These are phyloP conservation scores for Penicillium pulvis DNA, from an alignment of 495 filamentous ascomycete genomes.

Conservation along the genomic window DNA sequence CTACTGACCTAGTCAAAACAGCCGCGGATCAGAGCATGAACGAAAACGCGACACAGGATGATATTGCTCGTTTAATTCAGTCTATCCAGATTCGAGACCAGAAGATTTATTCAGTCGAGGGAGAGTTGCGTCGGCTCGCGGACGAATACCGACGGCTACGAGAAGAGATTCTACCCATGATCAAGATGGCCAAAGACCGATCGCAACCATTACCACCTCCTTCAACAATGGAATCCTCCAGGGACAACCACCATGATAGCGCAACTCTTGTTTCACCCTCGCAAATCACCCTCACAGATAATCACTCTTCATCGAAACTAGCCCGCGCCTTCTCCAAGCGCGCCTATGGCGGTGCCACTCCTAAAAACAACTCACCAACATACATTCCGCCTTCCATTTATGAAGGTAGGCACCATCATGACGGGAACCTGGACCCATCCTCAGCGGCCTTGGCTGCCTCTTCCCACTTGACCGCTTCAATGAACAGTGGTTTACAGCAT, in stretches of 20 bases:
- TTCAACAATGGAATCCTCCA: slow-evolving; percentile 32
- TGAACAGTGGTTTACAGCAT: slow-evolving; percentile 69
- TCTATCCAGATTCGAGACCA: slow-evolving; percentile 86
- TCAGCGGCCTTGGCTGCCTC: slow-evolving; percentile 71
- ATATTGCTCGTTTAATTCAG: slow-evolving; percentile 84
- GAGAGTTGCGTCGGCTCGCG: slow-evolving; percentile 75
- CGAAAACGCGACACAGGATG: slow-evolving; percentile 84
- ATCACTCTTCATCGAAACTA: slow-evolving; percentile 24
- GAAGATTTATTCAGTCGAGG: slow-evolving; percentile 75
- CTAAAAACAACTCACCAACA: slow-evolving; percentile 82
- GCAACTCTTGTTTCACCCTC: slow-evolving; percentile 47
- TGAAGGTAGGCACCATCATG: slow-evolving; percentile 54
- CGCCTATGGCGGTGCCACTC: slow-evolving; percentile 72
- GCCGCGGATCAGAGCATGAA: slow-evolving; percentile 89
- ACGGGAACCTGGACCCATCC: slow-evolving; percentile 60
- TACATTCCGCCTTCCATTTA: slow-evolving; percentile 64
- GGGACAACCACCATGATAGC: slow-evolving; percentile 36
- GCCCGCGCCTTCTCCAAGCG: slow-evolving; percentile 75
- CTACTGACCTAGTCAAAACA: slow-evolving; percentile 37
- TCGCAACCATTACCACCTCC: slow-evolving; percentile 79
- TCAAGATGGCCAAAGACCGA: slow-evolving; percentile 86
- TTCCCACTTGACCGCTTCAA: slow-evolving; percentile 69
- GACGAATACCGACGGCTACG: slow-evolving; percentile 84
- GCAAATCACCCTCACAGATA: slow-evolving; percentile 37
- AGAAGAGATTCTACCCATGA: slow-evolving; percentile 86